Base-by-base conservation (phyloP, 1,284 basidiomycete species). In the Omphalotus olearius region DNA sequence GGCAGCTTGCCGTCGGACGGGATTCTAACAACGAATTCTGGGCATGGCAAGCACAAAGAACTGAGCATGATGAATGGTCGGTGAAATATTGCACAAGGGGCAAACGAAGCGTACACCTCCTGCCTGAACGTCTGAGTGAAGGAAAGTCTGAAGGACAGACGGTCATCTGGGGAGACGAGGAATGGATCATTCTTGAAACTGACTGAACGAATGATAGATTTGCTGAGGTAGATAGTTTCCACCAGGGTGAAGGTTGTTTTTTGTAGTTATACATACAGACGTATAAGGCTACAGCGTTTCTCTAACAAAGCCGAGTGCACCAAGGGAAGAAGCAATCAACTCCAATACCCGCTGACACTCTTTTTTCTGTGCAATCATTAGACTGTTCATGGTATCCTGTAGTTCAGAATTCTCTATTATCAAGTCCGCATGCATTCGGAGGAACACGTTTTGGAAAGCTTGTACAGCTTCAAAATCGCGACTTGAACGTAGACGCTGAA, bases 381-480 rank as follows among this genome's bases (percentile, higher is more conserved):
- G 64, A 50, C 62, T 69, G 59, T 83, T 74, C 58, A 96, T 62
- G 17, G 75, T 75, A 1, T 62, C 63, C 50, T 70, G 69, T 52
- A 94, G 59, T 64, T 92, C 91, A 35, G 65, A 60, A 62, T 90
- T 90, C 18, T 71, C 75, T 30, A 93, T 75, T 28, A 98, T 70
- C 0, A 85, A 72, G 53, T 98, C 94, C 0, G 86, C 86, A 64
- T 99, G 95, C 51, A 93, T 78, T 16, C 80, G 80, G 20, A 98
- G 70, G 66, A 97, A 91, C 1, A 96, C 88, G 55, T 80, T 83
- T 59, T 95, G 78, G 65, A 96, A 77, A 0, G 94, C 84, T 68
- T 99, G 94, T 1, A 98, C 90, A 7, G 93, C 94, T 68, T 99
- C 96, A 63, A 96, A 99, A 68, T 99, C 96, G 46, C 83, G 80